phyloP scores from a whole-genome alignment of 2,329 filamentous ascomycete genomes.

The Cercospora nicotianae region DNA sequence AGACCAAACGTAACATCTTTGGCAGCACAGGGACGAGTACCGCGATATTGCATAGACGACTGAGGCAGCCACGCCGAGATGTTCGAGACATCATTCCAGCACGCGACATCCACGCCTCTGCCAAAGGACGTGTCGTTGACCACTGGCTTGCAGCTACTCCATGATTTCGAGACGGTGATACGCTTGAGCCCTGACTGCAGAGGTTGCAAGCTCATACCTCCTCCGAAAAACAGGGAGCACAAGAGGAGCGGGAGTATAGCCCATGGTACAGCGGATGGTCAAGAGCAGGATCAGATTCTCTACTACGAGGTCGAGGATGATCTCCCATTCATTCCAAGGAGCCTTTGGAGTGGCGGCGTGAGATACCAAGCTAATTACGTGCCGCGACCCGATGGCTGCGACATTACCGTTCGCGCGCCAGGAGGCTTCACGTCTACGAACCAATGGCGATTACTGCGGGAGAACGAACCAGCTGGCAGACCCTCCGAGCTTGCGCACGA shows the following conservation, averaged over 20 bases:
- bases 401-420: constrained; percentile 39
- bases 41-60: background rate
- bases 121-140: constrained; percentile 32
- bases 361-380: constrained; percentile 37
- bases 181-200: constrained; percentile 37
- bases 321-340: constrained; percentile 40
- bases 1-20: background rate
- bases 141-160: constrained; percentile 33
- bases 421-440: constrained; percentile 39
- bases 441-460: constrained; percentile 36
- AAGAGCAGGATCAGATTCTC: constrained; percentile 15
- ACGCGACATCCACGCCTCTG: constrained; percentile 34
- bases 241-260: constrained; percentile 19
- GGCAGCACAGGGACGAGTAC: background rate
- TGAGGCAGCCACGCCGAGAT: constrained; percentile 19
- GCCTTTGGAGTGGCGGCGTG: constrained; percentile 38
- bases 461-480: constrained; percentile 17
- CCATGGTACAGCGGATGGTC: constrained; percentile 16
- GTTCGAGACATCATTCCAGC: constrained; percentile 38
- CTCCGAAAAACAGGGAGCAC: constrained; percentile 12
- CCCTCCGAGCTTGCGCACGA: constrained; percentile 4
- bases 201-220: constrained; percentile 30
- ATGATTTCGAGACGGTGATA: constrained; percentile 38
- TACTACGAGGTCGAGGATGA: constrained; percentile 40
- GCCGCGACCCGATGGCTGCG: constrained; percentile 35